Evolutionary conservation across 148 eudicot species (phyloP).

Genomic region (Rheum nobile): DNA sequence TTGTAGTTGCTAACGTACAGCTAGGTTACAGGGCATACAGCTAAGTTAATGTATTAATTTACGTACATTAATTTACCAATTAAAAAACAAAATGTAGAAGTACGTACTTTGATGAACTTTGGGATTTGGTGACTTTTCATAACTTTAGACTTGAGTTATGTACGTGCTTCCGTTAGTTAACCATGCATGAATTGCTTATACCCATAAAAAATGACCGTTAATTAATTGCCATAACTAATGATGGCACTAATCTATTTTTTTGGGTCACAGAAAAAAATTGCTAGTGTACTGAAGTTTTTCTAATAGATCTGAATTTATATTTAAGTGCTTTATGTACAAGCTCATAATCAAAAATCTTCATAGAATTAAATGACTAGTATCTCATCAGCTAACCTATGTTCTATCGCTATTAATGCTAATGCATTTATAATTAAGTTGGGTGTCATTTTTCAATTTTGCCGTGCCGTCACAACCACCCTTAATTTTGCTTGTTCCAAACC

Average conservation of each 20-base stretch:
- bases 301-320: too few species aligned
- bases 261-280: too few species aligned
- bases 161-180: background rate
- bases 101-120: background rate
- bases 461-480: constrained; percentile 8
- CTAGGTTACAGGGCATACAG: background rate
- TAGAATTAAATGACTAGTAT: background rate
- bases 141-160: too few species aligned
- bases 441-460: constrained; percentile 2
- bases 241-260: too few species aligned
- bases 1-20: background rate
- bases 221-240: background rate
- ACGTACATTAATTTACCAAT: background rate
- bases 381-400: background rate
- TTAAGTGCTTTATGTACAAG: background rate
- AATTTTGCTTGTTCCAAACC: background rate
- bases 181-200: background rate
- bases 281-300: too few species aligned
- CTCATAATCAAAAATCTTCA: background rate
- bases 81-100: background rate
- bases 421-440: background rate
- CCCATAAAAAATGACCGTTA: background rate
- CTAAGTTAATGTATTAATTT: background rate
- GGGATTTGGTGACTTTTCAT: background rate
- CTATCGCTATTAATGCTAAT: background rate